Percentiles rank a stretch among this genome's conserved stretches.
Conservation (phyloP, 306 rosid species). For the Quercus ilex region DNA sequence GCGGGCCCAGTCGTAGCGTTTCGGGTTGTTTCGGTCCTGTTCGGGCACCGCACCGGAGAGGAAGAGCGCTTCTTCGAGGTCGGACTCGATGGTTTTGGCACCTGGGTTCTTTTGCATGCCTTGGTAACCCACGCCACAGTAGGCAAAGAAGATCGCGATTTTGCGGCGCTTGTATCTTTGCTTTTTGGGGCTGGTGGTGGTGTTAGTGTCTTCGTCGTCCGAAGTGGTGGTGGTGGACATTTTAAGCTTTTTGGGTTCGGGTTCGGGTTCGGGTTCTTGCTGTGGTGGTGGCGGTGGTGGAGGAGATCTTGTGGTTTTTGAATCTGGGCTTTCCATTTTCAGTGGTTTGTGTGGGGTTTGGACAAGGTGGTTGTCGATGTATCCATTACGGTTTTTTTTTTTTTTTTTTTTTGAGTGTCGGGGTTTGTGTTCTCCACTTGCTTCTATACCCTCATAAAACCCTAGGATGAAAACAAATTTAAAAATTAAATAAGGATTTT, state of each 20-base stretch:
- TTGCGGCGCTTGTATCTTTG: slow-evolving; percentile 77
- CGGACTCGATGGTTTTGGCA: slow-evolving; percentile 95
- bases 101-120: slow-evolving; percentile 99
- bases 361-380: neutral
- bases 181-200: slow-evolving; percentile 32
- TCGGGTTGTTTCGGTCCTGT: slow-evolving; percentile 64
- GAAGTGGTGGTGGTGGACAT: slow-evolving; percentile 80
- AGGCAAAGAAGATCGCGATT: slow-evolving; percentile 82
- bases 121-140: slow-evolving; percentile 92
- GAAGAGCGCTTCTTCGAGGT: slow-evolving; percentile 82
- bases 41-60: slow-evolving; percentile 79
- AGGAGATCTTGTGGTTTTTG: slow-evolving; percentile 30
- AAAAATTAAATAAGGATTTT: no score
- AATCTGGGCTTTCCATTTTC: slow-evolving; percentile 58
- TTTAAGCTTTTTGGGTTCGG: slow-evolving; percentile 61
- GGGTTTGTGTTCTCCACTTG: neutral
- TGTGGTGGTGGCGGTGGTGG: slow-evolving; percentile 18
- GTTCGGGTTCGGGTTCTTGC: slow-evolving; percentile 68
- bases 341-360: slow-evolving; percentile 26
- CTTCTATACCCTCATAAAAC: slow-evolving; percentile 30
- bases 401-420: neutral
- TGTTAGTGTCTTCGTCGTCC: slow-evolving; percentile 53
- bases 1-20: slow-evolving; percentile 89
- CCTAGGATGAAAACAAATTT: slow-evolving; percentile 7
- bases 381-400: slow-evolving; percentile 14